Evolutionary conservation across 2,329 filamentous ascomycete species (phyloP).

Genomic region (Hypomyces rosellus): DNA sequence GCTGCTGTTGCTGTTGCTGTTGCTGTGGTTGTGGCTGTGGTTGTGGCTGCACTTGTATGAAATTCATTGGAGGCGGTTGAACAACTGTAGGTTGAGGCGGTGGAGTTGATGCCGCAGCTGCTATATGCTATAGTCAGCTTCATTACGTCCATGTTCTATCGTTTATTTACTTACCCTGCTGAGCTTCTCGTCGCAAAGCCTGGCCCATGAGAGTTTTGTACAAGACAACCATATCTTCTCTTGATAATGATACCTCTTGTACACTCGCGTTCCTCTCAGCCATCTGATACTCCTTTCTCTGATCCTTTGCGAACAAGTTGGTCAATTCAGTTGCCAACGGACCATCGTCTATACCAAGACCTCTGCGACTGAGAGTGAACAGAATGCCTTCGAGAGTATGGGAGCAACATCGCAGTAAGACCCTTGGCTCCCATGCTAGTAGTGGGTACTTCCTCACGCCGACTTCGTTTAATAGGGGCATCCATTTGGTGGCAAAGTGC

Average conservation of each 20-base stretch:
- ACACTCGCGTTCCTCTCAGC: background rate
- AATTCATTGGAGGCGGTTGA: no score
- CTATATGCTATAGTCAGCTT: background rate
- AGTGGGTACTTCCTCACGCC: constrained; percentile 21
- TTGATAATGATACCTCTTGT: background rate
- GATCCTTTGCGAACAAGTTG: constrained; percentile 21
- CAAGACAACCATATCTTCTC: background rate
- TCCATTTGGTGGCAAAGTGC: constrained; percentile 19
- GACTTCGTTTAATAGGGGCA: constrained; percentile 9
- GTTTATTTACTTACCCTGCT: background rate
- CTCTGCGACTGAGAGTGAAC: constrained; percentile 25
- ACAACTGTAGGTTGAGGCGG: no score
- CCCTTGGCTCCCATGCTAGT: constrained; percentile 20
- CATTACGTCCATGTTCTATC: background rate
- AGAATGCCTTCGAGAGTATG: constrained; percentile 19
- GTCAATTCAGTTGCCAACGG: constrained; percentile 14
- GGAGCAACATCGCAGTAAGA: constrained; percentile 21
- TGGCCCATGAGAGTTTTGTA: background rate
- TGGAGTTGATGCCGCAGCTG: no score
- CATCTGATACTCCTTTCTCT: constrained; percentile 14
- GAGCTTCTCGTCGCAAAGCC: background rate
- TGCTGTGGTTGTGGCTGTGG: no score
- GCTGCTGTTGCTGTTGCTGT: background rate
- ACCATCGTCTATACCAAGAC: constrained; percentile 19
- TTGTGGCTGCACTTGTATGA: background rate